phyloP scores from a whole-genome alignment of 495 filamentous ascomycete genomes.

The Penicillium longicatenatum region DNA sequence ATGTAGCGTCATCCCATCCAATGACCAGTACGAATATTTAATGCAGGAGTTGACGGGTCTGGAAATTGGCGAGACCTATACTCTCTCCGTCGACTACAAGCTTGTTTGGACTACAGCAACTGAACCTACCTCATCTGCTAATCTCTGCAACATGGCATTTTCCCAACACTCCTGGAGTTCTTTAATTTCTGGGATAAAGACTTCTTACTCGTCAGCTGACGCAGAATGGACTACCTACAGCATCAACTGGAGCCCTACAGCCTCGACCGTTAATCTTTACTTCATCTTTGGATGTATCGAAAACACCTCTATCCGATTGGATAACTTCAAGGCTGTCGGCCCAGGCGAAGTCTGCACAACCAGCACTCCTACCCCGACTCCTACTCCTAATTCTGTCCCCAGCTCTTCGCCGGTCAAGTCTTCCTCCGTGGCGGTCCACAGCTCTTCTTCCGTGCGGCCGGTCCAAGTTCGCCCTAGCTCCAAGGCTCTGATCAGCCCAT shows the following conservation, averaged over 20 bases:
- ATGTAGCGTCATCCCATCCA: neutral
- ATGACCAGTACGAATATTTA: neutral
- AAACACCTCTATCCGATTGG: neutral
- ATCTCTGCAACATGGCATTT: neutral
- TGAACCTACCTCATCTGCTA: neutral
- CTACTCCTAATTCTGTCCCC: neutral
- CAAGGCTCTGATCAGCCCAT: constrained; percentile 3
- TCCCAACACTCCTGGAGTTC: neutral
- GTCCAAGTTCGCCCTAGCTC: neutral
- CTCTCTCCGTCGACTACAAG: neutral
- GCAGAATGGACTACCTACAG: neutral
- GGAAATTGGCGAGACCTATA: neutral
- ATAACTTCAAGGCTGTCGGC: neutral
- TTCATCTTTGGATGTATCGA: neutral
- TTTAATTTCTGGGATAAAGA: neutral
- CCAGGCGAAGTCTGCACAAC: neutral
- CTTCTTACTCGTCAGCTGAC: neutral
- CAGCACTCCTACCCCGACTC: neutral
- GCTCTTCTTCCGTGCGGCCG: neutral
- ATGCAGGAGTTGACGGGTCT: neutral
- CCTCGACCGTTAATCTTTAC: neutral
- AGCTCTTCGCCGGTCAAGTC: neutral
- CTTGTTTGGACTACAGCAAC: neutral
- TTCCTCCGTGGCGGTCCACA: neutral
- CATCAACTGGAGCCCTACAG: neutral